phyloP scores from a whole-genome alignment of 2,329 filamentous ascomycete genomes.

The Berkeleyomyces basicola region DNA sequence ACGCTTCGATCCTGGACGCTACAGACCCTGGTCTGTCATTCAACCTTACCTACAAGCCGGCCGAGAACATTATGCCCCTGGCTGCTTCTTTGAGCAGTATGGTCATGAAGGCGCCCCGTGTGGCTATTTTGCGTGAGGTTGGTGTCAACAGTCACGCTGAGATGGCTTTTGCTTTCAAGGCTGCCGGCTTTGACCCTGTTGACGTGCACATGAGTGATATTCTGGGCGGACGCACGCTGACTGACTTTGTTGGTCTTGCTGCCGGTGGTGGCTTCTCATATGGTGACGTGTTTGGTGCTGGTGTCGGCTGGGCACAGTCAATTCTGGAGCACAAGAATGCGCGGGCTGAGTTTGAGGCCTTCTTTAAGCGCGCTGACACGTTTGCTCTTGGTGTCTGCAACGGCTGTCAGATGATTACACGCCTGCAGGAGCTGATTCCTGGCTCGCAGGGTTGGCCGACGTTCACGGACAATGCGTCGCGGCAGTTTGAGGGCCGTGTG shows the following conservation, averaged over 20 bases:
- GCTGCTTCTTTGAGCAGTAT: slow-evolving; percentile 29
- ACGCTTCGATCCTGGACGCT: slow-evolving; percentile 54
- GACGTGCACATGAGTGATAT: slow-evolving; percentile 97
- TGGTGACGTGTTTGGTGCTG: slow-evolving; percentile 67
- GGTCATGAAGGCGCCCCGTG: slow-evolving; percentile 44
- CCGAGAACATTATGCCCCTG: slow-evolving; percentile 58
- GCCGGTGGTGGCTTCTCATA: slow-evolving; percentile 97
- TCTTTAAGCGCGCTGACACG: slow-evolving; percentile 78
- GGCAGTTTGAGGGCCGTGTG: slow-evolving; percentile 81
- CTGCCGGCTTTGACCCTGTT: slow-evolving; percentile 77
- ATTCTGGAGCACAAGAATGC: slow-evolving; percentile 69
- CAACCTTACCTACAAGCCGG: slow-evolving; percentile 63
- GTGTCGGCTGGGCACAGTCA: slow-evolving; percentile 88
- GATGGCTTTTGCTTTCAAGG: slow-evolving; percentile 91
- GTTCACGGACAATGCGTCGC: slow-evolving; percentile 68
- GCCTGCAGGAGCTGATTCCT: slow-evolving; percentile 64
- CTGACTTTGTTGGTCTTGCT: slow-evolving; percentile 72
- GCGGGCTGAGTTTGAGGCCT: slow-evolving; percentile 60
- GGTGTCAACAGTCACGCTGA: slow-evolving; percentile 94
- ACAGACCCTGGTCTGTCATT: slow-evolving; percentile 70
- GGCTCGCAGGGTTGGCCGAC: slow-evolving; percentile 71
- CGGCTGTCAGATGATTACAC: slow-evolving; percentile 85
- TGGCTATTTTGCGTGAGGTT: slow-evolving; percentile 88
- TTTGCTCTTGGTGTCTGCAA: slow-evolving; percentile 94
- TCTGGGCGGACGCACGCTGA: slow-evolving; percentile 59